Conservation (phyloP, 192 early-diverging fungal species). For the Backusella circina region DNA sequence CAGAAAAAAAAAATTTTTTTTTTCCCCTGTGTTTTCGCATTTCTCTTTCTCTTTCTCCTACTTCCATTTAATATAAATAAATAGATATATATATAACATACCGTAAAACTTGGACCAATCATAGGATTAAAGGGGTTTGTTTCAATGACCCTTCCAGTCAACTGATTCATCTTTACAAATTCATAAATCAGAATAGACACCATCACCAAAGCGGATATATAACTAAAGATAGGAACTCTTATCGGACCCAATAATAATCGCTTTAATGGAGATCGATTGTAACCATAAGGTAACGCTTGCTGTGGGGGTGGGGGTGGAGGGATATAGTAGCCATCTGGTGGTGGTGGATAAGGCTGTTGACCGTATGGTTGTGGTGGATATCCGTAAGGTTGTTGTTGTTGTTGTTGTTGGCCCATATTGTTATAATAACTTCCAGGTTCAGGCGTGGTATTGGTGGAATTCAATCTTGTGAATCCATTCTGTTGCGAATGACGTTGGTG, state of each 20-base stretch:
- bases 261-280: not conserved
- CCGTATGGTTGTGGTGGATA: not conserved
- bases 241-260: conserved; percentile 17
- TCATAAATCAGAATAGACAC: conserved; percentile 47
- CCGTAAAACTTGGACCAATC: conserved; percentile 67
- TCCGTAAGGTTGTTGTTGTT: not conserved
- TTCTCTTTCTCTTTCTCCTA: not conserved
- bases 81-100: conserved; percentile 20
- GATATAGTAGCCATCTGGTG: not conserved
- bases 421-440: not conserved
- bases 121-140: conserved; percentile 73
- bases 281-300: not conserved
- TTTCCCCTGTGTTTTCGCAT: too few relatives aligned
- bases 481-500: conserved; percentile 5
- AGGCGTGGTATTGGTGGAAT: not conserved
- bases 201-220: conserved; percentile 41
- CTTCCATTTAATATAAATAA: not conserved
- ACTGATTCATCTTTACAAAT: conserved; percentile 52
- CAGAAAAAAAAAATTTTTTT: not conserved
- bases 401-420: not conserved
- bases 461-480: not conserved
- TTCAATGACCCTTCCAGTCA: conserved; percentile 60
- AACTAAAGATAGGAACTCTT: conserved; percentile 46
- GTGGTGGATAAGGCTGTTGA: not conserved
- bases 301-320: not conserved